Evolutionary conservation across 1,284 basidiomycete genomes (phyloP).

Genomic region (Rhodotorula mucilaginosa): DNA sequence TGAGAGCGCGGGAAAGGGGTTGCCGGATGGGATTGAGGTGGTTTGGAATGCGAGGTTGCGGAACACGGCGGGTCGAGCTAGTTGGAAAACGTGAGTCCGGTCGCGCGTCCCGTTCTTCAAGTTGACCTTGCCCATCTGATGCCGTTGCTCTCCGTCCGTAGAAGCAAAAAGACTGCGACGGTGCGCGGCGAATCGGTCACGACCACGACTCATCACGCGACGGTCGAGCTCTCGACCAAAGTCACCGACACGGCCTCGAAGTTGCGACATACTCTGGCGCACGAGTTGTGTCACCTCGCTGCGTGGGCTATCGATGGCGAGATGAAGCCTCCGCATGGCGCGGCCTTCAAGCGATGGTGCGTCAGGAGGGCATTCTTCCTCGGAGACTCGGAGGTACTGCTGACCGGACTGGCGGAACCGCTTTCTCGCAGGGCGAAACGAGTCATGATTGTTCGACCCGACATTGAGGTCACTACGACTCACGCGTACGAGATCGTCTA

Average conservation of each 20-base stretch:
- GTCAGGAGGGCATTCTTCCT: slow-evolving; percentile 31
- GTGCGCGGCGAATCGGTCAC: not conserved
- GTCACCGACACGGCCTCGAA: slow-evolving; percentile 71
- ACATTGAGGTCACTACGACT: slow-evolving; percentile 69
- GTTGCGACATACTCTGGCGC: slow-evolving; percentile 71
- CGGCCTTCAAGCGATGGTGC: slow-evolving; percentile 67
- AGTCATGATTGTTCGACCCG: slow-evolving; percentile 62
- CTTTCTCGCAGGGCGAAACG: slow-evolving; percentile 53
- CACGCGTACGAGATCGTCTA: slow-evolving; percentile 51
- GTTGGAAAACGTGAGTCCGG: slow-evolving; percentile 60
- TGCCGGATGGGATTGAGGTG: slow-evolving; percentile 62
- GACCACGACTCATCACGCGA: slow-evolving; percentile 45
- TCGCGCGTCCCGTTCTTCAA: not conserved
- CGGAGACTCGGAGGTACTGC: not conserved
- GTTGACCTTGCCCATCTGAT: not conserved
- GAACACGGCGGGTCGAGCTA: slow-evolving; percentile 74
- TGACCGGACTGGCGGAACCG: too few species aligned
- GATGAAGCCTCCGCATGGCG: slow-evolving; percentile 60
- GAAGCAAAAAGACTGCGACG: not conserved
- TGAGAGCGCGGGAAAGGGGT: slow-evolving; percentile 50
- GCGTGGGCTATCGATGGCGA: slow-evolving; percentile 71
- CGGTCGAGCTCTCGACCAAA: slow-evolving; percentile 71
- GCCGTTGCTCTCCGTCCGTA: not conserved
- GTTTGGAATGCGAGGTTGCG: slow-evolving; percentile 70
- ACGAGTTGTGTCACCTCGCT: slow-evolving; percentile 85